A percentile compares a stretch with the other conserved stretches of the same genome.
These are phyloP conservation scores for Ogataea trehalophila DNA, from an alignment of 805 yeast species.

Conservation along the genomic window DNA sequence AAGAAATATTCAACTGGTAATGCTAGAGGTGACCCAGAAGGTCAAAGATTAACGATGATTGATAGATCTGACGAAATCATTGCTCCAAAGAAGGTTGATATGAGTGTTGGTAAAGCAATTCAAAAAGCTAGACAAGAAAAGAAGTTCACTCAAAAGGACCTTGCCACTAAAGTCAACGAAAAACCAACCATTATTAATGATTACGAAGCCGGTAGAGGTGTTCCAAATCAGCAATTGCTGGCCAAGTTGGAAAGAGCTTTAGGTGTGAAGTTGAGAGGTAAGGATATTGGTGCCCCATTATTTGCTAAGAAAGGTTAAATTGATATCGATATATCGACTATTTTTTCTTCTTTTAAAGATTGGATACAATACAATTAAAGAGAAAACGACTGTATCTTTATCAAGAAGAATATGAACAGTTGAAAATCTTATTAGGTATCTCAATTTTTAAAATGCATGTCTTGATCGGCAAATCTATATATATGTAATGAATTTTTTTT, in stretches of 20 bases:
- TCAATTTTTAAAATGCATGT: too few relatives aligned
- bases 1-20: conserved; percentile 80
- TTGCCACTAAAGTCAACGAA: conserved; percentile 93
- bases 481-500: too few relatives aligned
- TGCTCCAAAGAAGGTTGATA: conserved; percentile 83
- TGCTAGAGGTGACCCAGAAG: conserved; percentile 70
- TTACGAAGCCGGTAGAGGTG: conserved; percentile 94
- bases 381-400: too few relatives aligned
- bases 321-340: too few relatives aligned
- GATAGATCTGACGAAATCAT: conserved; percentile 93
- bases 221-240: conserved; percentile 92
- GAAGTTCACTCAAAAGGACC: conserved; percentile 88
- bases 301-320: conserved; percentile 40
- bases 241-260: conserved; percentile 90
- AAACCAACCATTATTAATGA: conserved; percentile 94
- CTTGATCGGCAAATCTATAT: too few relatives aligned
- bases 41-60: conserved; percentile 89
- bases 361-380: too few relatives aligned
- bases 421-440: too few relatives aligned
- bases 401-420: too few relatives aligned
- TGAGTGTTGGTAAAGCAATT: conserved; percentile 82
- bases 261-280: conserved; percentile 94
- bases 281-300: conserved; percentile 88
- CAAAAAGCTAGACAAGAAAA: conserved; percentile 82
- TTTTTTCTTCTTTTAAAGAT: too few relatives aligned